These are phyloP conservation scores for Flaveria floridana DNA, from an alignment of 140 eudicot genomes.

Conservation along the genomic window DNA sequence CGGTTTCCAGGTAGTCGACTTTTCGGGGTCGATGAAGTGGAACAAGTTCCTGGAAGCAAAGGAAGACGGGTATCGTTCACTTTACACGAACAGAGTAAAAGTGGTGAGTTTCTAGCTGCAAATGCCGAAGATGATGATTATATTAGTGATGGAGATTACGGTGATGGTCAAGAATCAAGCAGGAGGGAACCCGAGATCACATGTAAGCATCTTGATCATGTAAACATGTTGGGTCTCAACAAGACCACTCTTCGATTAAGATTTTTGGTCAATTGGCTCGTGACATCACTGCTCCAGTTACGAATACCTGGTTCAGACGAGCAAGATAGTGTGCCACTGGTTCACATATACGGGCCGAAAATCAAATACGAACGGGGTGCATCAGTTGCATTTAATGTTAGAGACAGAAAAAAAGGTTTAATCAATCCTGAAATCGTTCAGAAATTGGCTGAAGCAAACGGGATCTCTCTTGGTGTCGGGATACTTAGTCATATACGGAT, in stretches of 20 bases:
- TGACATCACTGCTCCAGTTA: constrained; percentile 85
- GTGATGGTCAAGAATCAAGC: constrained; percentile 65
- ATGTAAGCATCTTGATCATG: constrained; percentile 93
- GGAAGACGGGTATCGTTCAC: constrained; percentile 90
- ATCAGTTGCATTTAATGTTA: constrained; percentile 85
- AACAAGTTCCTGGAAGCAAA: constrained; percentile 45
- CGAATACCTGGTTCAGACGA: constrained; percentile 56
- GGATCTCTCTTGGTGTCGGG: constrained; percentile 87
- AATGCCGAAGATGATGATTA: constrained; percentile 72
- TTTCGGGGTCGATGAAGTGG: constrained; percentile 69
- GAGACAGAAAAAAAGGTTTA: constrained; percentile 63
- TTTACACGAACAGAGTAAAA: constrained; percentile 54
- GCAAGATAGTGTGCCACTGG: constrained; percentile 50
- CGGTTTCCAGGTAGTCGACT: constrained; percentile 64
- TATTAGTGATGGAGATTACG: constrained; percentile 70
- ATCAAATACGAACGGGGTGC: constrained; percentile 98
- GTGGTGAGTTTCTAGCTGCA: constrained; percentile 46
- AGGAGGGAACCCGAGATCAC: constrained; percentile 85
- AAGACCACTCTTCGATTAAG: constrained; percentile 78
- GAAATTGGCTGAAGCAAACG: constrained; percentile 74
- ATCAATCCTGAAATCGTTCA: constrained; percentile 79
- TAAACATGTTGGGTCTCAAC: constrained; percentile 84
- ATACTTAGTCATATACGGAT: constrained; percentile 80
- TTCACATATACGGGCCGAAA: constrained; percentile 91
- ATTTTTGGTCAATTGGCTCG: constrained; percentile 93